These are phyloP conservation scores for Xylariaceae sp. DNA, from an alignment of 2,329 filamentous ascomycete genomes.

Conservation along the genomic window DNA sequence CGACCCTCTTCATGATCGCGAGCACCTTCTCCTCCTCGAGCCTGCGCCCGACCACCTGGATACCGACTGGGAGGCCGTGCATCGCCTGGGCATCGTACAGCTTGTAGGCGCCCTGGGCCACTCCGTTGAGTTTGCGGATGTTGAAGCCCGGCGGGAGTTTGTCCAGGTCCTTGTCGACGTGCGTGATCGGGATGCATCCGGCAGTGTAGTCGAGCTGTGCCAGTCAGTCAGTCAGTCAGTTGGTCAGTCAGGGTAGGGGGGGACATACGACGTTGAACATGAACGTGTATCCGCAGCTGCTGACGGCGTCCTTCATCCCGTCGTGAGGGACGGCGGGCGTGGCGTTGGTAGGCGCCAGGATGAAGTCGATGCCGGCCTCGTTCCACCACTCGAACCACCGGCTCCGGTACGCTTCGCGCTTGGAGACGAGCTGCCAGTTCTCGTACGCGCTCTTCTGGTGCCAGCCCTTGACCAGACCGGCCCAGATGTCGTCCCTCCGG, in stretches of 20 bases:
- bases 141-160: slow-evolving; percentile 57
- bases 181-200: slow-evolving; percentile 78
- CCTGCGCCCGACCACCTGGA: slow-evolving; percentile 75
- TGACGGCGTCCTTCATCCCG: slow-evolving; percentile 79
- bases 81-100: slow-evolving; percentile 77
- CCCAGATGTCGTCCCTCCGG: slow-evolving; percentile 69
- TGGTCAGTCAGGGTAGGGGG: too few species aligned
- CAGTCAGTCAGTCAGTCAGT: slow-evolving; percentile 4
- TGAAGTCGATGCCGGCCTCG: slow-evolving; percentile 63
- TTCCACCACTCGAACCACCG: slow-evolving; percentile 86
- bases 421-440: slow-evolving; percentile 74
- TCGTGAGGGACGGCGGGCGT: slow-evolving; percentile 83
- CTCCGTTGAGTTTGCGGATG: slow-evolving; percentile 63
- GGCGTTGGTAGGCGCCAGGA: slow-evolving; percentile 81
- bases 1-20: slow-evolving; percentile 71
- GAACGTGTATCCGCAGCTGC: slow-evolving; percentile 88
- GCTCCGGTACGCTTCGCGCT: slow-evolving; percentile 71
- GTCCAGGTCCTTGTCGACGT: slow-evolving; percentile 68
- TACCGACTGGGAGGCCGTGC: slow-evolving; percentile 80
- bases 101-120: slow-evolving; percentile 78
- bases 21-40: slow-evolving; percentile 86
- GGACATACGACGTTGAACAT: slow-evolving; percentile 73
- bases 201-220: slow-evolving; percentile 73
- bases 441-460: slow-evolving; percentile 67
- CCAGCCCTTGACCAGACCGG: slow-evolving; percentile 68